Conservation (phyloP, 805 yeast genomes). For the Metschnikowia noctiluminum region DNA sequence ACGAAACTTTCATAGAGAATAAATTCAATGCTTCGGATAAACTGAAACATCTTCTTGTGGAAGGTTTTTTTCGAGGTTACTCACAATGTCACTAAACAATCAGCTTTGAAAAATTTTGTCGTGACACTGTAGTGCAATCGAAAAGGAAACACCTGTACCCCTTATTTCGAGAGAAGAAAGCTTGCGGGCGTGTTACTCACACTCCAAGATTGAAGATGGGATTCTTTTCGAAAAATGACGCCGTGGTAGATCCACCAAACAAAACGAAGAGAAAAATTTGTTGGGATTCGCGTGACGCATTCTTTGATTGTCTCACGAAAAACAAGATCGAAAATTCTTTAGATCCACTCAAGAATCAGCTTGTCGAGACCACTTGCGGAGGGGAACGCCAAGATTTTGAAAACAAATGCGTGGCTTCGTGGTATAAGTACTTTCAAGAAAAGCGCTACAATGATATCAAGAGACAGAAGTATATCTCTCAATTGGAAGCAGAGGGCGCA, state of each 20-base stretch:
- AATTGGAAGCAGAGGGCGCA: slow-evolving; percentile 65
- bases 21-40: too few relatives aligned
- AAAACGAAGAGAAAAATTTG: slow-evolving; percentile 71
- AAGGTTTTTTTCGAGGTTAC: too few relatives aligned
- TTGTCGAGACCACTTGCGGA: slow-evolving; percentile 57
- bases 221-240: slow-evolving; percentile 39
- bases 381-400: slow-evolving; percentile 56
- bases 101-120: too few relatives aligned
- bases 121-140: too few relatives aligned
- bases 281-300: slow-evolving; percentile 86
- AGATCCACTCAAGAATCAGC: slow-evolving; percentile 45
- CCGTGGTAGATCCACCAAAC: slow-evolving; percentile 47
- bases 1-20: too few relatives aligned
- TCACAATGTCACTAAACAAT: too few relatives aligned
- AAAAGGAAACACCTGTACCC: slow-evolving; percentile 3
- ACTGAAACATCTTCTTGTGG: too few relatives aligned
- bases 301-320: slow-evolving; percentile 69
- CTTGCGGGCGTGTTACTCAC: background rate
- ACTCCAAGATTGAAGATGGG: slow-evolving; percentile 40
- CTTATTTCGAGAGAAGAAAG: background rate
- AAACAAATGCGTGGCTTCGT: slow-evolving; percentile 74
- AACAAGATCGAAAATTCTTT: slow-evolving; percentile 68
- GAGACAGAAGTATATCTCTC: slow-evolving; percentile 62
- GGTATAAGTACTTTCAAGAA: slow-evolving; percentile 89
- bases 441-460: slow-evolving; percentile 76